phyloP scores from a whole-genome alignment of 73 alveolate genomes.

The Stentor coeruleus region DNA sequence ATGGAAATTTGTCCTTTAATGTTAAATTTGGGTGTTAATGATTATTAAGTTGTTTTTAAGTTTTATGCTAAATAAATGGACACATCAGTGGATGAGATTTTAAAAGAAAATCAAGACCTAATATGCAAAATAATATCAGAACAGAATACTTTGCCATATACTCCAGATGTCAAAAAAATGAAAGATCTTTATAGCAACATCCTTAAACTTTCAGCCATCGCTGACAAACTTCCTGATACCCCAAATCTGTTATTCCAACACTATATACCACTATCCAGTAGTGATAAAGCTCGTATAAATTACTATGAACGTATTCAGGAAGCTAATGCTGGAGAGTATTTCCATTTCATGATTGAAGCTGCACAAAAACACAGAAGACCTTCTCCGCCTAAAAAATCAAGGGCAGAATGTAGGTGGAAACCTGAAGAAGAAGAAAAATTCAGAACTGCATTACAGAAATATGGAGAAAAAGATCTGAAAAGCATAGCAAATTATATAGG shows the following conservation, averaged over 20 bases:
- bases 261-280: conserved; percentile 10
- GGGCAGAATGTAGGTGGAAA: conserved; percentile 5
- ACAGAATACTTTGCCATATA: background rate
- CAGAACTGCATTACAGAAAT: background rate
- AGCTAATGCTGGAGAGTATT: conserved; percentile 16
- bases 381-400: conserved; percentile 24
- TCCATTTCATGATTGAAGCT: conserved; percentile 24
- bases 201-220: background rate
- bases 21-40: no score
- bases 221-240: conserved; percentile 5
- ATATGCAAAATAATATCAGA: background rate
- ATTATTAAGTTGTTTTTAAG: no score
- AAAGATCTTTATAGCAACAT: background rate
- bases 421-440: conserved; percentile 12
- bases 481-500: background rate
- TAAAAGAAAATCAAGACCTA: background rate
- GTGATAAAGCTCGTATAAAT: conserved; percentile 7
- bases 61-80: background rate
- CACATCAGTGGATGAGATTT: background rate
- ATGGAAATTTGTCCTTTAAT: conserved; percentile 28
- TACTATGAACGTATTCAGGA: conserved; percentile 19
- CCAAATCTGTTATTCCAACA: conserved; percentile 19
- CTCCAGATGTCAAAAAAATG: conserved; percentile 8
- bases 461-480: conserved; percentile 9
- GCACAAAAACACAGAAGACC: conserved; percentile 23